Base-by-base conservation (phyloP, 768 basidiomycete species). In the Leccinum variicolor region DNA sequence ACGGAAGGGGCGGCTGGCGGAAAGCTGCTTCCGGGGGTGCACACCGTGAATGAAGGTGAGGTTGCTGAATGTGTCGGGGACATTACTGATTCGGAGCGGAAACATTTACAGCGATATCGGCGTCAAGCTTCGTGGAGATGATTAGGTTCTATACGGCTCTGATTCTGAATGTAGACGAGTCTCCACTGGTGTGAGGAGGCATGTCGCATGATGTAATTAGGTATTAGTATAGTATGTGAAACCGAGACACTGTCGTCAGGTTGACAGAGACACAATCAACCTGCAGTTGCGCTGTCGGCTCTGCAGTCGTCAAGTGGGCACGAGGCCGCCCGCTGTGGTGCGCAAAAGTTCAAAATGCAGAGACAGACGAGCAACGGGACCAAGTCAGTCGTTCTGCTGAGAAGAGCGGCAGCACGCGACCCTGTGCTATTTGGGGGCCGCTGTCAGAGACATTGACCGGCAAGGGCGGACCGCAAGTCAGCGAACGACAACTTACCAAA, bases 11-110 rank as follows among this genome's bases (percentile, higher is more conserved):
- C 68, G 0, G 71, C 67, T 19, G 65, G 71, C 28, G 57, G 74
- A 26, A 54, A 63, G 1, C 61, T 75, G 23, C 71, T 71, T 51
- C 64, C 67, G 25, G 78, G 79, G 1, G 72, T 85, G n/a, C 90
- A 90, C 69, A 88, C 88, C 3, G 81, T 90, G 26, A 81, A 90
- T 56, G 90, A 90, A 78, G 78, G 87, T 86, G 64, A 65, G 81
- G 66, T 13, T 11, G 8, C 5, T 28, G 29, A 14, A 15, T 9
- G 13, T 19, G 31, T 53, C 3, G 52, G 33, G 34, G 23, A 28
- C 9, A 5, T 36, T 3, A n/a, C n/a, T 54, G 34, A 45, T 33
- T n/a, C n/a, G 6, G 14, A 34, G 17, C 15, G 55, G 15, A 34
- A 26, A 10, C 3, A 6, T 28, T 21, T 50, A 31, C 48, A 54